These are phyloP conservation scores for Picea engelmannii DNA, from an alignment of 83 land plant genomes.

Conservation along the genomic window DNA sequence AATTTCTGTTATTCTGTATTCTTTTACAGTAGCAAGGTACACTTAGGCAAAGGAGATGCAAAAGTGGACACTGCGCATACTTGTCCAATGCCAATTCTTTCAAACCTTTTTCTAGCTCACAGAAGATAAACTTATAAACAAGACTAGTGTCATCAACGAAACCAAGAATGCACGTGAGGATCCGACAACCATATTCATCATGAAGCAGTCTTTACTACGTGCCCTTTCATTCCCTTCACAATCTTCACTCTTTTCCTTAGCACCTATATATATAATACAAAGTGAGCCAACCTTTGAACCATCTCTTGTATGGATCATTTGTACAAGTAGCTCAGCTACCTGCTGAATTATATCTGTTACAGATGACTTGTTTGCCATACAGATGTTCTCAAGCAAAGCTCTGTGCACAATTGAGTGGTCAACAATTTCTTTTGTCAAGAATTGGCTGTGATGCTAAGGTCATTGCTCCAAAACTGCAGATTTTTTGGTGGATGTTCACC, in stretches of 20 bases:
- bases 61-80: no score
- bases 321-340: slow-evolving; percentile 64
- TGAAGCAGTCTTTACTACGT: slow-evolving; percentile 67
- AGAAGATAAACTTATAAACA: no score
- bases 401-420: slow-evolving; percentile 93
- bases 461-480: slow-evolving; percentile 81
- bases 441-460: slow-evolving; percentile 81
- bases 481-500: slow-evolving; percentile 64
- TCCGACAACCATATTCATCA: slow-evolving; percentile 66
- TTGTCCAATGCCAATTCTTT: no score
- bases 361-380: slow-evolving; percentile 64
- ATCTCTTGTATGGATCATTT: slow-evolving; percentile 92
- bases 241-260: slow-evolving; percentile 98
- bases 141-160: no score
- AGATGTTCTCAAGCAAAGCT: slow-evolving; percentile 73
- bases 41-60: no score
- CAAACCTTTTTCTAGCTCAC: no score
- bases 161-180: no score
- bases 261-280: slow-evolving; percentile 79
- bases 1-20: no score
- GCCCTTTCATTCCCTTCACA: slow-evolving; percentile 90
- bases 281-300: slow-evolving; percentile 87
- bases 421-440: slow-evolving; percentile 88
- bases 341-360: slow-evolving; percentile 39
- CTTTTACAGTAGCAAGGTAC: no score